Base-by-base conservation (phyloP, 805 yeast species). In the Monosporozyma unispora region DNA sequence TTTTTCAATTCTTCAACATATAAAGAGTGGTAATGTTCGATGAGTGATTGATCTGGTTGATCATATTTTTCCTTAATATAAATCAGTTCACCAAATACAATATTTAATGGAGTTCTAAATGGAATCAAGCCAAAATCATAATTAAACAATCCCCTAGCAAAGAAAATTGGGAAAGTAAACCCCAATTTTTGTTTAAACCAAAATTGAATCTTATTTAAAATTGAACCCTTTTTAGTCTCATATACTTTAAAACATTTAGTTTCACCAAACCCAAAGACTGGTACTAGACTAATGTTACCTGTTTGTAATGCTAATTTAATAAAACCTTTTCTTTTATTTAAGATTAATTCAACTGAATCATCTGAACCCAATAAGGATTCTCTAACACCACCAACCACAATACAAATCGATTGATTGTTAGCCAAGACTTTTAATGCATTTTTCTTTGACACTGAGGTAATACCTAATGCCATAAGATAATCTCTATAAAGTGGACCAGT, bases 331-430 rank as follows among this genome's bases (percentile, higher is more conserved):
- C 99, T 75, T 54, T 80, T 82, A 39, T 81, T 75, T 40, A 93
- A 68, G 0, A 93, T 87, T 44, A 93, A 69, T 50, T 84, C 84
- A 55, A 80, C 76, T 0, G 67, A 62, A 8, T 80, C 79, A 0
- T 84, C 81, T 48, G 73, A 71, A 5, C 87, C 79, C 25, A 87
- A 64, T 35, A 93, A 70, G 1, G 95, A 81, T 60, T 93, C 99
- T 52, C 88, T 85, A 0, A 98, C 98, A 0, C 99, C 99, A 2
- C 99, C 99, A 22, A 93, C 82, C 1, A 93, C 98, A 50, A 93
- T 82, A 53, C 91, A 85, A 11, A 90, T 84, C 2, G 95, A 85
- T 57, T 79, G 82, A 54, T 83, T 80, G 50, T 80, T 76, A 46
- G 68, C 63, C 45, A 93, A 72, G 25, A 87, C 72, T 23, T 81